Evolutionary conservation across 2,329 filamentous ascomycete genomes (phyloP), one percentile per base, ranked within the genome.

Genomic region (Shiraia bambusicola): DNA sequence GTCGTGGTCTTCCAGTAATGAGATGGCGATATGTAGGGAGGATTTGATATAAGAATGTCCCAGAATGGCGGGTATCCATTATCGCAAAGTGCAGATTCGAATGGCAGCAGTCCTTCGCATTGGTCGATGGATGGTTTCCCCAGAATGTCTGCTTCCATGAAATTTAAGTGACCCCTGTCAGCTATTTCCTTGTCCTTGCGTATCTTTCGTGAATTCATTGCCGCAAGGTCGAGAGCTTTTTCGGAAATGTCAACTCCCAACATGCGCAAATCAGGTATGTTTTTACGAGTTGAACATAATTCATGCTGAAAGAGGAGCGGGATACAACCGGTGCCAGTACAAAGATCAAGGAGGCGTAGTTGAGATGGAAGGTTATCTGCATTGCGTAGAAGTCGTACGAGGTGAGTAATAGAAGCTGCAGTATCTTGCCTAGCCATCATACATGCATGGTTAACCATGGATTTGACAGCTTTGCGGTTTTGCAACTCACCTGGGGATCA

Each of bases 311-410:
- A 75, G 3, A 88, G 78, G 7, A 97, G 77, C 0, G 89, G 80
- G 49, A 97, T 95, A 69, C 92, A 96, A 4, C 93, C 93, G 4
- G 87, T 88, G 8, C 93, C 93, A 0, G 89, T 91, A 67, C 93
- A 97, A 22, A 96, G 75, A 66, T 98, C 93, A 7, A 96, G 67
- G 28, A 97, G 73, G 10, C 76, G 78, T 10, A 94, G 55, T 12
- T 54, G 54, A 17, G 42, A 13, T 10, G 59, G 56, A 2, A 67
- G 47, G 2, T 36, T 45, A 17, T 40, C 34, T 15, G 55, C 56
- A 28, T 50, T 35, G 14, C 51, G 45, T 11, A 73, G 41, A 12
- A 65, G 40, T 7, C 51, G 42, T 3, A 55, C 63, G 6, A 74
- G 40, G 36, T 60, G 47, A 32, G 60, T 49, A 15, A 67, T 33